Evolutionary conservation across 148 eudicot genomes (phyloP), one percentile per base, ranked within the genome.

Genomic region (Amaranthus cruentus): DNA sequence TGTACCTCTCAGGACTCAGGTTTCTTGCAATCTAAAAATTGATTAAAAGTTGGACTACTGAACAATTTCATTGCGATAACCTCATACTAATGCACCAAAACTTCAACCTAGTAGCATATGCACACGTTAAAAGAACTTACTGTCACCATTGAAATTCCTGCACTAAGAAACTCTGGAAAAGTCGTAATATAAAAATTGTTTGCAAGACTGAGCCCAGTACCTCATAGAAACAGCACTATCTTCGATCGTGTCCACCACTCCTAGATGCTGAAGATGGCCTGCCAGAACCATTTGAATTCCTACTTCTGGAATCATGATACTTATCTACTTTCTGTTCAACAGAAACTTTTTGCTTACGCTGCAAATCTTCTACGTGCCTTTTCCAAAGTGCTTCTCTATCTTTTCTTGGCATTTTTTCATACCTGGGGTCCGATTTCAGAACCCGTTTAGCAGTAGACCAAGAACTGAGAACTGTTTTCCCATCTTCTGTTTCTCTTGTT

Each of bases 371-470:
- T 13, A 81, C 88, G 84, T 90, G 92, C 51, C 94, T 71, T 61
- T 87, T 88, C 99, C 99, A 96, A 72, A 92, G 82, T 55, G 88
- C 75, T 77, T 96, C 99, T 79, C 94, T 81, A 51, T 92, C 97
- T 76, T 90, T 89, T 75, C 99, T 87, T 18, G 92, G 88, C 88
- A 89, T 71, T 81, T 83, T 90, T 49, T 81, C 71, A 78, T 90
- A 96, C 78, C 97, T 81, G 38, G 77, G 76, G 67, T 96, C 99
- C 9, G 81, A 74, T 76, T 88, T 96, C 15, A 96, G 81, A 73
- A 83, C 79, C 38, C 72, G 82, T 85, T 92, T 96, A 52, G 99
- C 99, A 28, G 97, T 90, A 67, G 97, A 92, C 99, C 99, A 96
- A 21, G 99, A 96, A 62, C 75, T 87, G 61, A 88, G 68, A 18